Base-by-base conservation (phyloP, 2,329 filamentous ascomycete genomes). In the Alternaria atra region DNA sequence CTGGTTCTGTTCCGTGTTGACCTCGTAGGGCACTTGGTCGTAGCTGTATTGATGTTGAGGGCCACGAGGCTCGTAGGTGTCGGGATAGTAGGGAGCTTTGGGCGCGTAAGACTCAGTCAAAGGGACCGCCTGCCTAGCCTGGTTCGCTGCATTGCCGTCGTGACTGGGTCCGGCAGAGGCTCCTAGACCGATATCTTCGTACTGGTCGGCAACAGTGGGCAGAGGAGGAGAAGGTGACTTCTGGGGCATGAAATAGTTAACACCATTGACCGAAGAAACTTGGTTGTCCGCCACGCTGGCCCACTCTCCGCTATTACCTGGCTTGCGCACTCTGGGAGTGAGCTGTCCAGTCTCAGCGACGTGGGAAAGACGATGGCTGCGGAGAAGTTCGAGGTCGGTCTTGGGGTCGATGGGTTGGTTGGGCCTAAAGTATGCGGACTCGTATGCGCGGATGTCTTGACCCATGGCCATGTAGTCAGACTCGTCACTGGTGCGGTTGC, bases 301-400 rank as follows among this genome's bases (percentile, higher is more conserved):
- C 75, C 77, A 80, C 55, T 80, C 78, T 60, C 72, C 75, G 56
- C 76, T 79, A 56, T 71, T 68, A 57, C 73, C 74, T 64, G 75
- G 74, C 63, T 70, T 74, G 57, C 79, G 78, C 37, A 77, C 73
- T 61, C 80, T 67, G 23, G 79, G 80, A 29, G 77, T 78, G 47
- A 84, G 75, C 63, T 84, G 82, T 15, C 83, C 83, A 35, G 81
- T 84, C 70, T 84, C 83, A 17, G 83, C 83, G 32, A 82, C 82
- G 63, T 84, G 83, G 6, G 82, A 84, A 55, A 82, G 71, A 32
- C 83, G 81, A 64, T 84, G 82, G 58, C 70, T 82, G 55, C 82
- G 77, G 56, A 84, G 79, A 27, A 83, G 70, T 43, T 77, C 73
- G 35, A 79, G 73, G 54, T 79, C 73, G 25, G 68, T 72, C n/a